phyloP scores from a whole-genome alignment of 164 flowering plant genomes.

The Stephania cephalantha region DNA sequence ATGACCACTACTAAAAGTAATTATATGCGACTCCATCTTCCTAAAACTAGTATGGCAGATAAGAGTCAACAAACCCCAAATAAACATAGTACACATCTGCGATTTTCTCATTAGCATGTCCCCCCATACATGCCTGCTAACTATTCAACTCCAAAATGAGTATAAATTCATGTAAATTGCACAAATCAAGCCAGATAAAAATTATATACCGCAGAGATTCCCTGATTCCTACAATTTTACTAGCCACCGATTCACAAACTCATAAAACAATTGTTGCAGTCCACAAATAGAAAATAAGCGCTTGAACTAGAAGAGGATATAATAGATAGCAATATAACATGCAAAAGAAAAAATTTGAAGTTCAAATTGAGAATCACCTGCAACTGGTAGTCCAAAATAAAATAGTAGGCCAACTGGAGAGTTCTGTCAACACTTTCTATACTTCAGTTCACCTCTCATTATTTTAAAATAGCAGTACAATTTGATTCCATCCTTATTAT shows the following conservation, averaged over 20 bases:
- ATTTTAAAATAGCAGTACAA: neutral
- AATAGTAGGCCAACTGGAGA: neutral
- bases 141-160: neutral
- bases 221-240: neutral
- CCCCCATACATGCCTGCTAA: neutral
- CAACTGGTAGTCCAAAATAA: neutral
- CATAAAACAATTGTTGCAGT: neutral
- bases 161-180: neutral
- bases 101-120: neutral
- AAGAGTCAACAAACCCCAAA: neutral
- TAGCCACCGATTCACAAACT: neutral
- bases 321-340: neutral
- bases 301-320: neutral
- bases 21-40: too few species aligned
- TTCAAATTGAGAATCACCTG: neutral
- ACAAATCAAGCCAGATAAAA: neutral
- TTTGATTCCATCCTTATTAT: neutral
- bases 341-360: neutral
- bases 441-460: neutral
- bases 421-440: neutral
- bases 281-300: neutral
- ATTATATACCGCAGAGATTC: neutral
- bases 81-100: neutral
- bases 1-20: too few species aligned
- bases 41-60: too few species aligned